Conservation (phyloP, 139 green algal species). For the Marvania coccoides region DNA sequence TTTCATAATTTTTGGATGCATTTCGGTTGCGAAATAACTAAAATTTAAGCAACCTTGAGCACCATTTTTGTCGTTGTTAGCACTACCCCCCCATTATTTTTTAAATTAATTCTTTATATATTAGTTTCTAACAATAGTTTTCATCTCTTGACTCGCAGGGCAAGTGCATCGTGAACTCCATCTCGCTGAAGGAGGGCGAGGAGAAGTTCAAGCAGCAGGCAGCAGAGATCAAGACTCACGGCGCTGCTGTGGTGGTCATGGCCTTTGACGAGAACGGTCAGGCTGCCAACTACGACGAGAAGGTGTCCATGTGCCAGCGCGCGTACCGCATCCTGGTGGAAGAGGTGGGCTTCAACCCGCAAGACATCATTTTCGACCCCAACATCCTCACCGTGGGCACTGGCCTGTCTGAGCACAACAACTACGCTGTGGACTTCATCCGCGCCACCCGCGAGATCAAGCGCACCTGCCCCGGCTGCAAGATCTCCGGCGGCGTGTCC, state of each 20-base stretch:
- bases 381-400: conserved; percentile 99
- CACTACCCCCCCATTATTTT: too few relatives aligned
- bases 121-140: not conserved
- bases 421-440: conserved; percentile 99
- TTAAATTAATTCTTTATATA: not conserved
- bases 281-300: conserved; percentile 64
- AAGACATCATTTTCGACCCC: conserved; percentile 99
- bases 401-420: conserved; percentile 96
- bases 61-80: too few relatives aligned
- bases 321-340: conserved; percentile 95
- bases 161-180: conserved; percentile 98
- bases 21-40: too few relatives aligned
- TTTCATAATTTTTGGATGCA: too few relatives aligned
- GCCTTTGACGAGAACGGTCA: conserved; percentile 95
- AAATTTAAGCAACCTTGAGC: too few relatives aligned
- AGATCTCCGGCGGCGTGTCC: conserved; percentile 94
- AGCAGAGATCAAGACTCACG: conserved; percentile 72
- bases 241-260: conserved; percentile 96
- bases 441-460: conserved; percentile 88
- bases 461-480: conserved; percentile 83
- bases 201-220: conserved; percentile 83
- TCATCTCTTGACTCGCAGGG: conserved; percentile 39
- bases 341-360: conserved; percentile 85
- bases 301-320: conserved; percentile 87
- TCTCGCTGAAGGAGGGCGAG: conserved; percentile 97